Conservation (phyloP, 805 yeast species). For the Ogataea paraovalis region DNA sequence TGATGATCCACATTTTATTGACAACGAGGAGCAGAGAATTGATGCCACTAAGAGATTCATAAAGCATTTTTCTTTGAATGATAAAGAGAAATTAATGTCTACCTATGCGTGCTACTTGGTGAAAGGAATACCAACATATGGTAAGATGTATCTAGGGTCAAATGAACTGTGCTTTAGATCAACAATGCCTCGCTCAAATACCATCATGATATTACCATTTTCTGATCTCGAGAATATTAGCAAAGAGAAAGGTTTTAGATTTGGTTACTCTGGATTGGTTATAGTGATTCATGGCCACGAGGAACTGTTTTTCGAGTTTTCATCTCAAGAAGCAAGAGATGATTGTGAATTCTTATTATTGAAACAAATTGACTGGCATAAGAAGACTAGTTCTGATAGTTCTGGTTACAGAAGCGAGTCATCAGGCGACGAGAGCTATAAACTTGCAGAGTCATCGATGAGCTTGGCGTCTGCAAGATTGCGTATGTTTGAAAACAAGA, state of each 20-base stretch:
- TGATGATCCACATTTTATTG: slow-evolving; percentile 49
- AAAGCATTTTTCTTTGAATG: slow-evolving; percentile 59
- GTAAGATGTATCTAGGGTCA: slow-evolving; percentile 72
- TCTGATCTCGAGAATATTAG: slow-evolving; percentile 65
- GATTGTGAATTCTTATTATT: slow-evolving; percentile 61
- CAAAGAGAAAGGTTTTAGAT: slow-evolving; percentile 63
- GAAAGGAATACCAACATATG: slow-evolving; percentile 74
- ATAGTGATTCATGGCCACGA: slow-evolving; percentile 71
- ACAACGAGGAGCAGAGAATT: slow-evolving; percentile 38
- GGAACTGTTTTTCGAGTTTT: slow-evolving; percentile 73
- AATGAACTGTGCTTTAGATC: slow-evolving; percentile 76
- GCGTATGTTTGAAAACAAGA: slow-evolving; percentile 61
- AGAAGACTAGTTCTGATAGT: slow-evolving; percentile 18
- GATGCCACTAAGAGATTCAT: slow-evolving; percentile 57
- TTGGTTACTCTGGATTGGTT: slow-evolving; percentile 69
- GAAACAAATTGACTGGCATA: slow-evolving; percentile 44
- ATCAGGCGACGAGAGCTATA: slow-evolving; percentile 28
- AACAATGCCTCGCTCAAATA: slow-evolving; percentile 68
- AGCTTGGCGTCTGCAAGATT: slow-evolving; percentile 54
- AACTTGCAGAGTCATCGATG: slow-evolving; percentile 27
- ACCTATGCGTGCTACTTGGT: slow-evolving; percentile 68
- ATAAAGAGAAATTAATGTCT: slow-evolving; percentile 50
- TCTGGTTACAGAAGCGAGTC: slow-evolving; percentile 10
- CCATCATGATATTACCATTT: slow-evolving; percentile 80
- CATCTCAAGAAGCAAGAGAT: slow-evolving; percentile 59